Conservation (phyloP, 2,329 filamentous ascomycete genomes). For the Phyllosticta paracitricarpa region DNA sequence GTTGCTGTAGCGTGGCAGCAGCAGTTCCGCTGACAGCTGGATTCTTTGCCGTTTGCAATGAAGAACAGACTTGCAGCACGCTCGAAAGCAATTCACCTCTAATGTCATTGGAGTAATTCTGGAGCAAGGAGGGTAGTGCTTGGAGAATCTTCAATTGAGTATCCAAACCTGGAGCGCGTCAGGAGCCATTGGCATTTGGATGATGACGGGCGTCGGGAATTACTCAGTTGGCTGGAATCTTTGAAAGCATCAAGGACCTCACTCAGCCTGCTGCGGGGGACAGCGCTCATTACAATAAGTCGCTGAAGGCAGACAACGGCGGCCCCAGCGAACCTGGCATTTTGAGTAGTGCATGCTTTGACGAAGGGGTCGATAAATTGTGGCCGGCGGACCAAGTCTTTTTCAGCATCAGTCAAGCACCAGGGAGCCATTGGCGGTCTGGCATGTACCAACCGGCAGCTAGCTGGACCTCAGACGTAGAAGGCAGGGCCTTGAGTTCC, state of each 20-base stretch:
- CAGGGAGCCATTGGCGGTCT: background rate
- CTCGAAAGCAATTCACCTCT: slow-evolving; percentile 72
- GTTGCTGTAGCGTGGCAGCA: slow-evolving; percentile 88
- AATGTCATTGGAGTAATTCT: slow-evolving; percentile 78
- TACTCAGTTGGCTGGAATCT: slow-evolving; percentile 64
- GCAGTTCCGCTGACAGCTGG: slow-evolving; percentile 91
- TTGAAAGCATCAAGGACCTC: slow-evolving; percentile 82
- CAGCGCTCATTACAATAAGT: slow-evolving; percentile 69
- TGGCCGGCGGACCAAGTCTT: slow-evolving; percentile 72
- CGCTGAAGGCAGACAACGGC: slow-evolving; percentile 83
- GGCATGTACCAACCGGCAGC: slow-evolving; percentile 48
- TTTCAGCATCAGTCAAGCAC: slow-evolving; percentile 18
- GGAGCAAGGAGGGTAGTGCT: slow-evolving; percentile 75
- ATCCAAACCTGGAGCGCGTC: slow-evolving; percentile 50
- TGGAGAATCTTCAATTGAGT: slow-evolving; percentile 95
- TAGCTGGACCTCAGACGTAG: slow-evolving; percentile 66
- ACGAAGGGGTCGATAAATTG: slow-evolving; percentile 91
- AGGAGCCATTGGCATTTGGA: background rate
- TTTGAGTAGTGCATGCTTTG: slow-evolving; percentile 81
- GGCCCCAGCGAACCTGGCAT: slow-evolving; percentile 80
- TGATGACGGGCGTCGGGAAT: slow-evolving; percentile 21
- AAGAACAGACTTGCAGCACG: slow-evolving; percentile 81
- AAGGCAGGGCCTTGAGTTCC: slow-evolving; percentile 68
- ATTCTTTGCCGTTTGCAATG: slow-evolving; percentile 84
- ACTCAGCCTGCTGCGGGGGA: slow-evolving; percentile 69